Evolutionary conservation across 208 protist species (phyloP).

Genomic region (Wallacemonas sp.): DNA sequence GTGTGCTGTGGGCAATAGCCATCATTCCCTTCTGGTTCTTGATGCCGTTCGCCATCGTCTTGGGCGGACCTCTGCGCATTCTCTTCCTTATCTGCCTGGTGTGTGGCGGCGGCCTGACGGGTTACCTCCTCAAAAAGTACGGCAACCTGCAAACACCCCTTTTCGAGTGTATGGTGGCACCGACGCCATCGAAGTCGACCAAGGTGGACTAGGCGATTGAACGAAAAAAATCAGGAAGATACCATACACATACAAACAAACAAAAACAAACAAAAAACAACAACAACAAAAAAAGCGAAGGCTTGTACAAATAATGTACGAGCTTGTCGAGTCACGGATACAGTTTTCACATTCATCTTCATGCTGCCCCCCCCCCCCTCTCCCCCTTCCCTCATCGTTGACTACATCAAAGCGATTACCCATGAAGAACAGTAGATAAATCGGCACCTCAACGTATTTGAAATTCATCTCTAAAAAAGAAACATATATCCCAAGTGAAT

Average conservation of each 20-base stretch:
- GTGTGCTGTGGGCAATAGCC: slow-evolving; percentile 19
- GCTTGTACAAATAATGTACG: too few relatives aligned
- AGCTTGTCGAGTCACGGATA: too few relatives aligned
- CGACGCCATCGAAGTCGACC: neutral
- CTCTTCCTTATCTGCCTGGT: slow-evolving; percentile 19
- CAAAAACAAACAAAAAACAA: neutral
- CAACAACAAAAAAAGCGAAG: slow-evolving; percentile 16
- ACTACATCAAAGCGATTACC: too few relatives aligned
- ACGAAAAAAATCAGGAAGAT: neutral
- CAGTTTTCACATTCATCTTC: too few relatives aligned
- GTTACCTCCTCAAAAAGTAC: slow-evolving; percentile 21
- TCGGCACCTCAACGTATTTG: too few relatives aligned
- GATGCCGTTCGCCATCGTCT: slow-evolving; percentile 17
- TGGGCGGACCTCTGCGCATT: slow-evolving; percentile 1
- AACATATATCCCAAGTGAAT: too few relatives aligned
- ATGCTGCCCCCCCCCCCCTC: too few relatives aligned
- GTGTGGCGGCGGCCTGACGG: slow-evolving; percentile 15
- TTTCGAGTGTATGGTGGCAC: neutral
- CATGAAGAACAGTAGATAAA: too few relatives aligned
- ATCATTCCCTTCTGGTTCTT: slow-evolving; percentile 24
- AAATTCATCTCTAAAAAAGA: too few relatives aligned
- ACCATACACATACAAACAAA: neutral
- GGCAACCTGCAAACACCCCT: slow-evolving; percentile 17
- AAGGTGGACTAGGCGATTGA: too few relatives aligned
- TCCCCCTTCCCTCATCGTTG: too few relatives aligned